phyloP scores from a whole-genome alignment of 768 basidiomycete genomes.

The Hirschioporus abietinus region DNA sequence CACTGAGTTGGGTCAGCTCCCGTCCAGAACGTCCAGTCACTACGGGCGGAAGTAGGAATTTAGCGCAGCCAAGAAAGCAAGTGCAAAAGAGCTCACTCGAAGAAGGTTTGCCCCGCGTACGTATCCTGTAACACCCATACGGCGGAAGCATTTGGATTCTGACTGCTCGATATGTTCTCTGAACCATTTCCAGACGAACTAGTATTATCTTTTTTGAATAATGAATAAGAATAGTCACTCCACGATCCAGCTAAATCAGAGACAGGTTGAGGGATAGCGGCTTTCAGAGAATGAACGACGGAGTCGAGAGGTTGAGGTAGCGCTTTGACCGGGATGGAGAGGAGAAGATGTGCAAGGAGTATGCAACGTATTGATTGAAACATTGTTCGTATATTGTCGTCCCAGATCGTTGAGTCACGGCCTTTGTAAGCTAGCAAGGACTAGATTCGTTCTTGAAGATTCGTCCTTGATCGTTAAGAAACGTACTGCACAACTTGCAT shows the following conservation, averaged over 20 bases:
- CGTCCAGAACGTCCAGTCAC: constrained; percentile 56
- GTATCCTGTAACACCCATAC: constrained; percentile 67
- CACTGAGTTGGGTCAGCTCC: constrained; percentile 66
- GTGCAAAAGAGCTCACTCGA: constrained; percentile 43
- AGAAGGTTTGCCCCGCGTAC: constrained; percentile 62
- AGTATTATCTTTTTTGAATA: not conserved
- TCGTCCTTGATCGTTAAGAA: not conserved
- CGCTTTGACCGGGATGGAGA: not conserved
- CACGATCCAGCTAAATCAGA: not conserved
- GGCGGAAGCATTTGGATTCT: constrained; percentile 38
- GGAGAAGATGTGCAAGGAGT: not conserved
- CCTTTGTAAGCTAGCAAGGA: not conserved
- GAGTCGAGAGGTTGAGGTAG: not conserved
- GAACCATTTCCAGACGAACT: not conserved
- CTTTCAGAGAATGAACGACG: not conserved
- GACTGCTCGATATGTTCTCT: not conserved
- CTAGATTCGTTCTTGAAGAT: not conserved
- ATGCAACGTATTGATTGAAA: not conserved
- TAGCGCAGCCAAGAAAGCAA: constrained; percentile 9
- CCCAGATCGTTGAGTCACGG: not conserved
- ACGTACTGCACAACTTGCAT: not conserved
- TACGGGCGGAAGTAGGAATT: constrained; percentile 17
- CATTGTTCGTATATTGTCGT: not conserved
- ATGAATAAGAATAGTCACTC: not conserved
- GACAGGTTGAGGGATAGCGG: not conserved